Evolutionary conservation across 208 protist genomes (phyloP), one percentile per base, ranked within the genome.

Genomic region (Kentomonas sorsogonicus): DNA sequence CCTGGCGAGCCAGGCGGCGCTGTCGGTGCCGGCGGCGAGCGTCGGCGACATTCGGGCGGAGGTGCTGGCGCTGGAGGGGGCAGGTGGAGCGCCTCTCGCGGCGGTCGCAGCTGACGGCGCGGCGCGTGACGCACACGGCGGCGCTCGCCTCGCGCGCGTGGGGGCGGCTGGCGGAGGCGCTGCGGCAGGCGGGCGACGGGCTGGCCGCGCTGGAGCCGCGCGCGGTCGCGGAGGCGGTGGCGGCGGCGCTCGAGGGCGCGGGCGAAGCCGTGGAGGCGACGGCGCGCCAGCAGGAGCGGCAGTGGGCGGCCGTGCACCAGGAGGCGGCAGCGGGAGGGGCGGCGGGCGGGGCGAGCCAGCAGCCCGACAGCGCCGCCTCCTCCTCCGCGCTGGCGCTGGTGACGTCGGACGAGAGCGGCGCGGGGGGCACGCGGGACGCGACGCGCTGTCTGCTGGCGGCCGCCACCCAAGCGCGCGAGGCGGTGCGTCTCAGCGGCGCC

Each of bases 121-220:
- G 16, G 55, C 55, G 34, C 25, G 13, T 44, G 40, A 41, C 16
- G 39, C 25, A 61, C 5, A 41, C 46, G 23, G n/a, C 31, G 10
- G 15, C 18, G 9, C 27, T 52, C 10, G 20, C 30, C 23, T 15
- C 16, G 4, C 13, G 39, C n/a, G 27, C 52, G 16, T 38, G 52
- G 55, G 29, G 25, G 6, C 3, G 16, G 9, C 18, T 63, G 59
- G 34, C 53, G 23, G 39, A 9, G 2, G 34, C 41, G 25, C 53
- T 63, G 13, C 41, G 26, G 52, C 31, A 66, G 34, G 31, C 63
- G 27, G 44, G 62, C 23, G 65, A 41, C 15, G 38, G 41, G 11
- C 43, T 66, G 39, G 36, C 36, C 16, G 44, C 16, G 18, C 41
- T 57, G 1, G 60, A 66, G n/a, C 39, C 7, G 16, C 30, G 48